A percentile compares a stretch with the other conserved stretches of the same genome.
phyloP scores from a whole-genome alignment of 495 filamentous ascomycete genomes.

The Lophiotrema nucula region DNA sequence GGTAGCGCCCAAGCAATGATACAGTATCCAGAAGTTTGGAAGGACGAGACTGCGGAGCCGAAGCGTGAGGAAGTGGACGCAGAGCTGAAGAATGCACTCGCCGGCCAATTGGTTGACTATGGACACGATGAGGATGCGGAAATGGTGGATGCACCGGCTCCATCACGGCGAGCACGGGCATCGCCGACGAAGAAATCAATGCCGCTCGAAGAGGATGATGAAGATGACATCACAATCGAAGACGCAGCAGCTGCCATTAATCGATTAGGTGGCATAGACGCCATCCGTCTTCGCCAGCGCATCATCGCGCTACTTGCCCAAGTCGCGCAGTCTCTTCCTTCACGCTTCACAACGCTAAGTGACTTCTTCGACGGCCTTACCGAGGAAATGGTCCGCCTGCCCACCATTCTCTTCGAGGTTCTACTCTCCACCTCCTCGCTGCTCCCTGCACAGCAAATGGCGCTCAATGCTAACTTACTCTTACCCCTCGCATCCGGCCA shows the following conservation, averaged over 20 bases:
- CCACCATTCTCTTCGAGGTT: slow-evolving; percentile 69
- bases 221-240: neutral
- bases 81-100: slow-evolving; percentile 55
- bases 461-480: slow-evolving; percentile 65
- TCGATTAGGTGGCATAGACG: slow-evolving; percentile 44
- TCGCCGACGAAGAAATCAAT: neutral
- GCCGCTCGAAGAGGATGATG: neutral
- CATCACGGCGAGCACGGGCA: neutral
- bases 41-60: slow-evolving; percentile 54
- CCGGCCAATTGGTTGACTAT: slow-evolving; percentile 63
- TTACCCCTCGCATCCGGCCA: slow-evolving; percentile 59
- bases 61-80: slow-evolving; percentile 37
- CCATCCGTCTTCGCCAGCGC: slow-evolving; percentile 44
- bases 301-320: slow-evolving; percentile 46
- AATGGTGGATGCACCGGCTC: slow-evolving; percentile 42
- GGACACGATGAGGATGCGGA: slow-evolving; percentile 50
- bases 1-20: slow-evolving; percentile 47
- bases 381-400: slow-evolving; percentile 62
- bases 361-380: slow-evolving; percentile 68
- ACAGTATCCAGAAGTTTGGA: slow-evolving; percentile 62
- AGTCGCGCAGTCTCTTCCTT: slow-evolving; percentile 43
- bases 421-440: slow-evolving; percentile 56
- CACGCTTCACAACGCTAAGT: slow-evolving; percentile 42
- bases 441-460: slow-evolving; percentile 54
- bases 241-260: slow-evolving; percentile 11